Conservation (phyloP, 257 asterid species). For the Forsythia suspensa region DNA sequence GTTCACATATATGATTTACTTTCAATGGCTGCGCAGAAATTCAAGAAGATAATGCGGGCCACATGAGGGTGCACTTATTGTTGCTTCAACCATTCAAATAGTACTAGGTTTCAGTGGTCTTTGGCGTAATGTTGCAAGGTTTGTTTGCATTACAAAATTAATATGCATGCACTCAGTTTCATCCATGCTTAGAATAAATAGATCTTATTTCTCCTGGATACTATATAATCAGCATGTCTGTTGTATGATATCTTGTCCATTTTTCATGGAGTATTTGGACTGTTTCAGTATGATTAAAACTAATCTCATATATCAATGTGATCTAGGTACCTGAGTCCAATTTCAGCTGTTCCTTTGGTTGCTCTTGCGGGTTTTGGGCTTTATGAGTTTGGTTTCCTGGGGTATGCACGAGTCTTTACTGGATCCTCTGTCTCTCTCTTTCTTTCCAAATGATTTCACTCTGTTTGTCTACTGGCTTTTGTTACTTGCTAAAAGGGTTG, state of each 20-base stretch:
- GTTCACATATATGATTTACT: neutral
- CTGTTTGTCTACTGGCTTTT: neutral
- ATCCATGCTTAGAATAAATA: neutral
- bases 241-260: neutral
- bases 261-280: neutral
- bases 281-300: neutral
- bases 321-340: constrained; percentile 69
- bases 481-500: neutral
- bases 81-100: constrained; percentile 82
- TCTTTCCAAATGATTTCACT: neutral
- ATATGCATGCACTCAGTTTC: neutral
- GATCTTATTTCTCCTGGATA: neutral
- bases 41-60: constrained; percentile 85
- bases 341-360: constrained; percentile 79
- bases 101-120: constrained; percentile 91
- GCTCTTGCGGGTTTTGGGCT: constrained; percentile 74
- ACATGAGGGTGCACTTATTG: constrained; percentile 81
- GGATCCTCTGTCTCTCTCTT: neutral
- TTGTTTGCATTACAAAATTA: constrained; percentile 16
- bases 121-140: constrained; percentile 79
- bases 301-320: neutral
- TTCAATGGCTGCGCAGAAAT: constrained; percentile 48
- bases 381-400: constrained; percentile 75
- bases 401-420: constrained; percentile 42
- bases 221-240: neutral